Percentiles rank a stretch among this genome's conserved stretches.
Evolutionary conservation across 495 filamentous ascomycete genomes (phyloP).

Genomic region (Haplographium delicatum): DNA sequence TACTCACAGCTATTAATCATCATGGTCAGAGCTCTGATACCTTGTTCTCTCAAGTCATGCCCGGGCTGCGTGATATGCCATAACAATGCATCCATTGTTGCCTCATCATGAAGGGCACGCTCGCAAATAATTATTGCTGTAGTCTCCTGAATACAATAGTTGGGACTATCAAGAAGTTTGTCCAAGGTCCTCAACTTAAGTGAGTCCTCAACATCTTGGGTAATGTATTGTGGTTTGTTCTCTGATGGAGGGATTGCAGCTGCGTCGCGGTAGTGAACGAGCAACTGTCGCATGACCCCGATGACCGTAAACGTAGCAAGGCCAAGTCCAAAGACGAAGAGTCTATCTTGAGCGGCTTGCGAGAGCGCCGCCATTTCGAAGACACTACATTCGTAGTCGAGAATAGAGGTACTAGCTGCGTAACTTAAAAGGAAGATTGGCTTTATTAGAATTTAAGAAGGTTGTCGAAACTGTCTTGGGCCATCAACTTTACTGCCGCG

Average conservation of each 20-base stretch:
- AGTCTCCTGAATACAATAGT: conserved; percentile 47
- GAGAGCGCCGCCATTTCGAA: conserved; percentile 24
- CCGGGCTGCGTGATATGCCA: conserved; percentile 45
- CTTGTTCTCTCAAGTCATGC: conserved; percentile 45
- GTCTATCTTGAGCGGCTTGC: conserved; percentile 33
- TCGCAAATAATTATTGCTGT: conserved; percentile 48
- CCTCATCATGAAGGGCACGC: conserved; percentile 41
- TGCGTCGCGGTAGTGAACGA: conserved; percentile 41
- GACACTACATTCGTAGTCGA: conserved; percentile 17
- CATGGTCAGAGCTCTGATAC: conserved; percentile 40
- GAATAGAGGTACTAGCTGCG: not conserved
- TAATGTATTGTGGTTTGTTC: conserved; percentile 54
- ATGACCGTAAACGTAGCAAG: conserved; percentile 33
- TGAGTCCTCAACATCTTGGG: conserved; percentile 54
- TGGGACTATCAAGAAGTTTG: conserved; percentile 47
- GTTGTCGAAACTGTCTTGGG: not conserved
- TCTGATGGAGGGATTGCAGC: conserved; percentile 40
- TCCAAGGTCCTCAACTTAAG: conserved; percentile 42
- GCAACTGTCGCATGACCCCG: conserved; percentile 32
- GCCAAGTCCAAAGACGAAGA: conserved; percentile 36
- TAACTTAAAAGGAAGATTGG: not conserved
- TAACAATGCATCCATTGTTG: conserved; percentile 37
- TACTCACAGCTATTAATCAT: conserved; percentile 33
- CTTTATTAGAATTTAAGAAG: not conserved
- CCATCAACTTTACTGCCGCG: not conserved